Conservation (phyloP, 2,329 filamentous ascomycete species). For the Cryphonectria naterciae region DNA sequence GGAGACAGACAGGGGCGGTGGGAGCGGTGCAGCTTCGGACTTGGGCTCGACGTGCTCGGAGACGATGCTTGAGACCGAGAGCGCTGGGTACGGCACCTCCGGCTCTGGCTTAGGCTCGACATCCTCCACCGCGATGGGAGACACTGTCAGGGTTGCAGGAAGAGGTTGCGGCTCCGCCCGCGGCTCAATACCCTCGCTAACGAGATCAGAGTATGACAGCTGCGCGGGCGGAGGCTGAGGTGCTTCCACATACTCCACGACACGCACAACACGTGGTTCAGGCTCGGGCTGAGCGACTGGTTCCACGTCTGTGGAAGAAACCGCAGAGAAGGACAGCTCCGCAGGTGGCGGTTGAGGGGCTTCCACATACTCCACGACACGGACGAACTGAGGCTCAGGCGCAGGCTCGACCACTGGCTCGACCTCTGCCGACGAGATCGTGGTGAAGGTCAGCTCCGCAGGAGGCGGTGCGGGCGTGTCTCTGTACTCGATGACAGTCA, state of each 20-base stretch:
- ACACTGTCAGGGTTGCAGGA: conserved; percentile 29
- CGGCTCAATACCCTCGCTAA: conserved; percentile 43
- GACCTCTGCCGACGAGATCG: conserved; percentile 30
- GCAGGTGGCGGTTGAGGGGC: conserved; percentile 24
- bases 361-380: conserved; percentile 30
- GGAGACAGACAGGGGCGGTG: conserved; percentile 38
- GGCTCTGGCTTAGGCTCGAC: conserved; percentile 33
- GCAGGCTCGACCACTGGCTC: conserved; percentile 27
- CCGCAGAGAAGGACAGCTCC: conserved; percentile 34
- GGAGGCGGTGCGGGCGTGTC: conserved; percentile 25
- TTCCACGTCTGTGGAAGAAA: conserved; percentile 31
- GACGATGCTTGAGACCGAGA: conserved; percentile 39
- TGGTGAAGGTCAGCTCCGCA: conserved; percentile 33
- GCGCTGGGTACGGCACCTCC: conserved; percentile 36
- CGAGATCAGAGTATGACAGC: conserved; percentile 40
- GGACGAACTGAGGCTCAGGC: conserved; percentile 26
- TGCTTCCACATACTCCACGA: conserved; percentile 30
- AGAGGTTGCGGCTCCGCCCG: conserved; percentile 36
- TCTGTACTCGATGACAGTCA: conserved; percentile 30
- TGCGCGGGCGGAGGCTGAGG: conserved; percentile 27
- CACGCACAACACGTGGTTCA: conserved; percentile 28
- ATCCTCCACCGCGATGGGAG: conserved; percentile 31
- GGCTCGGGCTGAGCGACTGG: conserved; percentile 34
- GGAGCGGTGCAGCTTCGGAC: conserved; percentile 23
- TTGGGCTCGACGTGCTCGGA: conserved; percentile 40